phyloP scores from a whole-genome alignment of 371 early-diverging fungal genomes.

The Lichtheimia ramosa region DNA sequence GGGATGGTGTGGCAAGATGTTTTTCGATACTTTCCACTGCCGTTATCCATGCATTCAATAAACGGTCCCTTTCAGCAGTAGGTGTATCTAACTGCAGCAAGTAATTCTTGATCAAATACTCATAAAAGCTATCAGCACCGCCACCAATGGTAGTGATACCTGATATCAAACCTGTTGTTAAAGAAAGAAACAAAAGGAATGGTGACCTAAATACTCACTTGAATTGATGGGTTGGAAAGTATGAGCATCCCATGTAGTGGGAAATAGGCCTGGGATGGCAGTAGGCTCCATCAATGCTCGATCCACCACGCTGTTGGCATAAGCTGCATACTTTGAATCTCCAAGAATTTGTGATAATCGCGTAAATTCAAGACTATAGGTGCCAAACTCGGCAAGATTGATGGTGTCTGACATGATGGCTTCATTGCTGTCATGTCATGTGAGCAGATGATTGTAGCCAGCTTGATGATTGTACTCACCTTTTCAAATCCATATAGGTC shows the following conservation, averaged over 20 bases:
- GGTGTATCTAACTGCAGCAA: slow-evolving; percentile 44
- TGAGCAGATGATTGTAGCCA: too few relatives aligned
- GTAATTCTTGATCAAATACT: slow-evolving; percentile 75
- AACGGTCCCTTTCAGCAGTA: slow-evolving; percentile 29
- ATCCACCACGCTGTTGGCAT: slow-evolving; percentile 52
- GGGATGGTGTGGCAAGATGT: slow-evolving; percentile 33
- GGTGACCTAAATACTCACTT: slow-evolving; percentile 6
- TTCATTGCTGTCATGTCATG: not conserved
- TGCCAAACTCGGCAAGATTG: slow-evolving; percentile 78
- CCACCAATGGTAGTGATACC: slow-evolving; percentile 48
- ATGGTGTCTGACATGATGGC: slow-evolving; percentile 5
- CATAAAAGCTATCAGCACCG: slow-evolving; percentile 88
- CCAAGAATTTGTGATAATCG: slow-evolving; percentile 71
- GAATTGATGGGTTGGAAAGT: slow-evolving; percentile 27
- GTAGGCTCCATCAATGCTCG: slow-evolving; percentile 29
- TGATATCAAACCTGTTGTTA: not conserved
- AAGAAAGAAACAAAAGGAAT: not conserved
- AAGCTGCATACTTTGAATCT: slow-evolving; percentile 53
- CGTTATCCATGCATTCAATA: slow-evolving; percentile 25
- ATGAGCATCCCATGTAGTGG: slow-evolving; percentile 27
- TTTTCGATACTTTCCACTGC: slow-evolving; percentile 42
- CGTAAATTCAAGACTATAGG: slow-evolving; percentile 83
- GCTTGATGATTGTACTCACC: slow-evolving; percentile 11
- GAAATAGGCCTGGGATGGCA: slow-evolving; percentile 56
- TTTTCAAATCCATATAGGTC: slow-evolving; percentile 63